phyloP scores from a whole-genome alignment of 768 basidiomycete species.

The Mrakia frigida region DNA sequence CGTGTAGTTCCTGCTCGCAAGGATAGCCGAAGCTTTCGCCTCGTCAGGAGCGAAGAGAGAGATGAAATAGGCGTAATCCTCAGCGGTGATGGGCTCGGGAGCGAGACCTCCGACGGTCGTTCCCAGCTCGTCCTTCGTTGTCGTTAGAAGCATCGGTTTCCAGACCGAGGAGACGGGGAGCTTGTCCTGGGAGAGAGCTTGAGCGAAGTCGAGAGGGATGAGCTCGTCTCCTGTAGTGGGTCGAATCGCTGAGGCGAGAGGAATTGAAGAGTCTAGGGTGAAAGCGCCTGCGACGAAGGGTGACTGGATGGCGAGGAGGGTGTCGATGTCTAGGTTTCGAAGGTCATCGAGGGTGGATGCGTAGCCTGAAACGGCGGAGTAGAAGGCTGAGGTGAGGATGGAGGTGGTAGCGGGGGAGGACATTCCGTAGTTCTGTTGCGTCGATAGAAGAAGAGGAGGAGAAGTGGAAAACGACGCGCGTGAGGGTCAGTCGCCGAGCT shows the following conservation, averaged over 20 bases:
- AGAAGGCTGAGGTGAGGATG: slow-evolving; percentile 24
- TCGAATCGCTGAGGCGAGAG: slow-evolving; percentile 22
- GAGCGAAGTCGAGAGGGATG: slow-evolving; percentile 19
- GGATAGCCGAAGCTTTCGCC: neutral
- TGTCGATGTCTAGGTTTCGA: neutral
- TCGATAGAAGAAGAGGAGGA: neutral
- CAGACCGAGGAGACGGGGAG: neutral
- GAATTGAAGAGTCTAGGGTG: slow-evolving; percentile 14
- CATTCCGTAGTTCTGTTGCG: slow-evolving; percentile 25
- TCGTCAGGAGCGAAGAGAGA: neutral
- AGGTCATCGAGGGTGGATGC: neutral
- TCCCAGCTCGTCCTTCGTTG: slow-evolving; percentile 23
- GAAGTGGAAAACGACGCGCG: neutral
- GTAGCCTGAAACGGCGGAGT: neutral
- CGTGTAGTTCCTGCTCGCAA: neutral
- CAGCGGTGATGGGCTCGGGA: neutral
- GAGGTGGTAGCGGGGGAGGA: slow-evolving; percentile 22
- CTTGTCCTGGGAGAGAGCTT: slow-evolving; percentile 4
- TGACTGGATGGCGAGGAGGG: slow-evolving; percentile 13
- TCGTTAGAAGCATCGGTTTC: slow-evolving; percentile 17
- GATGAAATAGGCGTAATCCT: neutral
- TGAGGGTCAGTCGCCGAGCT: too few relatives aligned
- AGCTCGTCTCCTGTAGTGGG: slow-evolving; percentile 4
- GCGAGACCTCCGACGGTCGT: slow-evolving; percentile 1
- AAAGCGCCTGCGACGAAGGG: slow-evolving; percentile 13